These are phyloP conservation scores for Phialophora macrospora DNA, from an alignment of 2,329 filamentous ascomycete species.

Conservation along the genomic window DNA sequence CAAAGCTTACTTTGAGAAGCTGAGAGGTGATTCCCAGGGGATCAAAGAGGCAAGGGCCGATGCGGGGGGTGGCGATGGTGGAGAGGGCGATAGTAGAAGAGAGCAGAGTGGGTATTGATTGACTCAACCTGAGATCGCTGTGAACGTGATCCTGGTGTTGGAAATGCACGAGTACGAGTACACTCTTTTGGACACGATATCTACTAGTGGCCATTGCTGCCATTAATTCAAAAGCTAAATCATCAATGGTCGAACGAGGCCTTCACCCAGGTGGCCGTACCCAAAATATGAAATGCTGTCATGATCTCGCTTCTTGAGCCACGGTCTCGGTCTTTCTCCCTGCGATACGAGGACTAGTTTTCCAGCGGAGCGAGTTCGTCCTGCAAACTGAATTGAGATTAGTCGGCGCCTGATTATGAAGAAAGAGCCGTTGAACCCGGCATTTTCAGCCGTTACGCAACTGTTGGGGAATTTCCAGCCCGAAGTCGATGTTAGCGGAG, in stretches of 20 bases:
- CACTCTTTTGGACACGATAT: neutral
- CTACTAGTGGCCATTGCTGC: neutral
- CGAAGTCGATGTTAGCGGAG: neutral
- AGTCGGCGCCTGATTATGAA: no score
- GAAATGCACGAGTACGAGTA: neutral
- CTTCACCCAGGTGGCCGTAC: neutral
- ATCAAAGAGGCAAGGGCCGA: slow-evolving; percentile 62
- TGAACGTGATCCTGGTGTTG: neutral
- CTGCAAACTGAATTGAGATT: neutral
- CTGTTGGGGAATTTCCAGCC: neutral
- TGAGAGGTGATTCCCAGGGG: slow-evolving; percentile 82
- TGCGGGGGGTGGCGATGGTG: neutral
- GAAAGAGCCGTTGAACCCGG: no score
- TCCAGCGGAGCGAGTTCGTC: neutral
- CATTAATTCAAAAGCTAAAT: neutral
- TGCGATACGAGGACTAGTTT: neutral
- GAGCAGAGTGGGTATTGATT: slow-evolving; percentile 34
- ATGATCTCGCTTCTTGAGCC: neutral
- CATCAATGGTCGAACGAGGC: neutral
- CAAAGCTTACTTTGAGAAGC: slow-evolving; percentile 92
- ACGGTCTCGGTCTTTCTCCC: neutral
- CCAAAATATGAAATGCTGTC: neutral
- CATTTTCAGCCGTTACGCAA: no score
- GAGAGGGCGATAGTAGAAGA: slow-evolving; percentile 19
- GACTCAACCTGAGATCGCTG: neutral